phyloP scores from a whole-genome alignment of 331 rosid species.

The Phaseolus coccineus region DNA sequence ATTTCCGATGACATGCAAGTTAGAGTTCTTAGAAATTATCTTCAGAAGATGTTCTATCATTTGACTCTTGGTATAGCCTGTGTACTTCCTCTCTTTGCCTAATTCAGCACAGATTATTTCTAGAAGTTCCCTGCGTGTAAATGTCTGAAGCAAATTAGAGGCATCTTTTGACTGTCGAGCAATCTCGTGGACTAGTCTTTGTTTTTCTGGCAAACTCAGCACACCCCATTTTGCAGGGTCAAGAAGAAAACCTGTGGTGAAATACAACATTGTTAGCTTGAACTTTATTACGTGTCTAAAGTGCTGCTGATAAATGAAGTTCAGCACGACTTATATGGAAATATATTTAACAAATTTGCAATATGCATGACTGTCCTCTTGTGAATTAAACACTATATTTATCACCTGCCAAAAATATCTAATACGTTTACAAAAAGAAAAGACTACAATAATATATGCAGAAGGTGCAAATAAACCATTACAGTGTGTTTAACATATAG shows the following conservation, averaged over 20 bases:
- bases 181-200: constrained; percentile 69
- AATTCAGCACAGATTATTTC: constrained; percentile 87
- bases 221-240: constrained; percentile 64
- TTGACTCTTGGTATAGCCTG: constrained; percentile 76
- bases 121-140: constrained; percentile 80
- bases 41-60: constrained; percentile 80
- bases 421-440: not conserved
- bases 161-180: constrained; percentile 72
- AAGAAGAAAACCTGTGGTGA: constrained; percentile 63
- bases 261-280: constrained; percentile 36
- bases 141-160: constrained; percentile 66
- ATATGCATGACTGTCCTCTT: constrained; percentile 8
- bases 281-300: constrained; percentile 26
- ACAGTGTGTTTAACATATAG: not conserved
- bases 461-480: constrained; percentile 16
- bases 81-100: constrained; percentile 92
- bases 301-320: constrained; percentile 21
- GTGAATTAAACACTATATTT: constrained; percentile 33
- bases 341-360: constrained; percentile 22
- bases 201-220: constrained; percentile 73
- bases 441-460: not conserved
- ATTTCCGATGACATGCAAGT: constrained; percentile 37
- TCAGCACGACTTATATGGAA: constrained; percentile 21
- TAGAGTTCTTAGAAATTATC: constrained; percentile 66
- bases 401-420: constrained; percentile 39